Evolutionary conservation across 1,139 yeast genomes (phyloP).

Genomic region (Hansenula lynferdii): DNA sequence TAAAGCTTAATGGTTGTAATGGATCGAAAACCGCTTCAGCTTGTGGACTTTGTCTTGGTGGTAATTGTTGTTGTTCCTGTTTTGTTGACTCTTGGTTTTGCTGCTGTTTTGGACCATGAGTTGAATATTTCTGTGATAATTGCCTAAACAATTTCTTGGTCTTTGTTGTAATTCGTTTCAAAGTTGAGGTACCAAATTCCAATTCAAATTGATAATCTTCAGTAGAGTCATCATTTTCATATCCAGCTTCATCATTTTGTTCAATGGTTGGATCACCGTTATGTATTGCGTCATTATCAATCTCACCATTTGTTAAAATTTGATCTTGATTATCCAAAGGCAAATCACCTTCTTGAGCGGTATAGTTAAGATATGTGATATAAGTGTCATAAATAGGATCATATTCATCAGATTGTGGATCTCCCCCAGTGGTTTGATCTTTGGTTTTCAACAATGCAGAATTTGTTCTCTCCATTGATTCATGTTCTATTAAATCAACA

Average conservation of each 20-base stretch:
- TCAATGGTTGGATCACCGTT: neutral
- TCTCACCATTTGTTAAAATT: too few relatives aligned
- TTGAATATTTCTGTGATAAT: neutral
- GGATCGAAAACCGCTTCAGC: too few relatives aligned
- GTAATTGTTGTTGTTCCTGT: neutral
- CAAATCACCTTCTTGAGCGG: neutral
- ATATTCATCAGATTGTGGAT: too few relatives aligned
- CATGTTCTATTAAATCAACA: too few relatives aligned
- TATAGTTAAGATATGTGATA: slow-evolving; percentile 3
- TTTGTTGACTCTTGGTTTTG: too few relatives aligned
- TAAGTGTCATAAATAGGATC: slow-evolving; percentile 17
- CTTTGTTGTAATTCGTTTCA: neutral
- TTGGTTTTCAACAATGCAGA: too few relatives aligned
- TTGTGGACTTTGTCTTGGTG: too few relatives aligned
- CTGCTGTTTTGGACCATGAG: too few relatives aligned
- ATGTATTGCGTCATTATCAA: neutral
- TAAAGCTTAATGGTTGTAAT: slow-evolving; percentile 6
- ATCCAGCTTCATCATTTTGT: neutral
- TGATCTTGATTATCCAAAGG: neutral
- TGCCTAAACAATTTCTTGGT: neutral
- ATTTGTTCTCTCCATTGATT: neutral
- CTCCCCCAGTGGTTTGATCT: too few relatives aligned
- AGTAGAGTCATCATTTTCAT: neutral
- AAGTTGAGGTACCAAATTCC: neutral
- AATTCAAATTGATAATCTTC: neutral